These are phyloP conservation scores for Protomyces inouyei DNA, from an alignment of 1,139 yeast genomes.

Conservation along the genomic window DNA sequence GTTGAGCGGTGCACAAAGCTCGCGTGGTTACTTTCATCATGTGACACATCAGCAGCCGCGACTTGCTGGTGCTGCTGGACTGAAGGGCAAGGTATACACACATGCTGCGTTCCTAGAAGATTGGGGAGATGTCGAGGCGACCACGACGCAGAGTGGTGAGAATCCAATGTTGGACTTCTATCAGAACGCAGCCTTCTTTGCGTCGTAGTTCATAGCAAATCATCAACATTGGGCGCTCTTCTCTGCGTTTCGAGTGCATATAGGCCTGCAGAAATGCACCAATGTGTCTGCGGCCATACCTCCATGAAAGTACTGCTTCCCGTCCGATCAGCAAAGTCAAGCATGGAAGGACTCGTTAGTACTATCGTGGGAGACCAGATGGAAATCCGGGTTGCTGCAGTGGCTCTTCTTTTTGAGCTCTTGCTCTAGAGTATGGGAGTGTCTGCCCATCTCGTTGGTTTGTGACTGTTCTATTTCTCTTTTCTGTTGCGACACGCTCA, in stretches of 20 bases:
- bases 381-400: background rate
- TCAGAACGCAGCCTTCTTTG: constrained; percentile 44
- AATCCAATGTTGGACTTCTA: constrained; percentile 83
- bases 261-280: no score
- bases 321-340: constrained; percentile 19
- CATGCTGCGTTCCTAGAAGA: constrained; percentile 62
- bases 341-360: constrained; percentile 13
- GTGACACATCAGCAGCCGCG: constrained; percentile 1
- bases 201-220: background rate
- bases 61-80: constrained; percentile 47
- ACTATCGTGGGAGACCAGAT: constrained; percentile 9
- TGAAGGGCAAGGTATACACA: constrained; percentile 50
- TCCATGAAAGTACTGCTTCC: background rate
- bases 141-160: constrained; percentile 72
- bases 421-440: background rate
- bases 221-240: background rate
- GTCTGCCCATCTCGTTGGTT: no score
- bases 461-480: no score
- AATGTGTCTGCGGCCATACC: background rate
- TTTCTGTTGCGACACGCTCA: no score
- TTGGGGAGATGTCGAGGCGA: constrained; percentile 68
- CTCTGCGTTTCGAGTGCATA: no score
- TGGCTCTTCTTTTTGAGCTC: background rate
- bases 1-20: constrained; percentile 37
- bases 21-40: constrained; percentile 17